phyloP scores from a whole-genome alignment of 1,139 yeast species.

The Kluyveromyces sp. region DNA sequence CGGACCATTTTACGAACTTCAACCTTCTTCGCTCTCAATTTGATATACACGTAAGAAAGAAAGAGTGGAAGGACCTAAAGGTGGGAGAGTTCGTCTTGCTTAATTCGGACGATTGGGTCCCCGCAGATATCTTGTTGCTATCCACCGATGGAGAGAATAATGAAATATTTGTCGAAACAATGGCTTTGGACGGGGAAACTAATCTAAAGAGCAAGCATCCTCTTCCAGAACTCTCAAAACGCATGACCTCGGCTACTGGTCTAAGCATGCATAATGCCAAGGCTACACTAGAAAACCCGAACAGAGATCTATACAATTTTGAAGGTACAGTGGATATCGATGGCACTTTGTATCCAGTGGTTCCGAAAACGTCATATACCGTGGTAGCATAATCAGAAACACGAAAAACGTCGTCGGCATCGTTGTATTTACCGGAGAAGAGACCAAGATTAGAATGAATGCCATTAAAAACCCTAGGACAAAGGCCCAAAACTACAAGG shows the following conservation, averaged over 20 bases:
- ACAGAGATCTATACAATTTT: slow-evolving; percentile 80
- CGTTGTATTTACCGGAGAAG: slow-evolving; percentile 91
- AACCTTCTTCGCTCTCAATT: slow-evolving; percentile 18
- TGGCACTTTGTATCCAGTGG: slow-evolving; percentile 48
- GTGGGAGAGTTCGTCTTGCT: slow-evolving; percentile 81
- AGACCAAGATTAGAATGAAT: slow-evolving; percentile 91
- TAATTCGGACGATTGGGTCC: slow-evolving; percentile 81
- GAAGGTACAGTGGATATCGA: slow-evolving; percentile 51
- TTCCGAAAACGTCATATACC: slow-evolving; percentile 70
- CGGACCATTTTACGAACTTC: slow-evolving; percentile 20
- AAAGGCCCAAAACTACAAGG: slow-evolving; percentile 82
- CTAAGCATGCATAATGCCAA: slow-evolving; percentile 45
- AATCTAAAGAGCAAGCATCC: slow-evolving; percentile 72
- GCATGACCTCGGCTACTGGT: slow-evolving; percentile 43
- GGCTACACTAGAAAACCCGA: slow-evolving; percentile 81
- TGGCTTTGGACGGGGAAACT: slow-evolving; percentile 97
- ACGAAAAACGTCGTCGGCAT: slow-evolving; percentile 67
- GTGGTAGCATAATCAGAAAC: slow-evolving; percentile 85
- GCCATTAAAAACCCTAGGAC: slow-evolving; percentile 83
- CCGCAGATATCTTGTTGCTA: slow-evolving; percentile 76
- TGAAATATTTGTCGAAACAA: slow-evolving; percentile 83
- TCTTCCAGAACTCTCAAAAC: slow-evolving; percentile 49
- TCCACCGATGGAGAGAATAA: slow-evolving; percentile 60
- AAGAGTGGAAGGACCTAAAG: slow-evolving; percentile 62
- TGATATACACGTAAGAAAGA: slow-evolving; percentile 26